Base-by-base conservation (phyloP, 2,329 filamentous ascomycete species). In the Neoascochyta sp. region DNA sequence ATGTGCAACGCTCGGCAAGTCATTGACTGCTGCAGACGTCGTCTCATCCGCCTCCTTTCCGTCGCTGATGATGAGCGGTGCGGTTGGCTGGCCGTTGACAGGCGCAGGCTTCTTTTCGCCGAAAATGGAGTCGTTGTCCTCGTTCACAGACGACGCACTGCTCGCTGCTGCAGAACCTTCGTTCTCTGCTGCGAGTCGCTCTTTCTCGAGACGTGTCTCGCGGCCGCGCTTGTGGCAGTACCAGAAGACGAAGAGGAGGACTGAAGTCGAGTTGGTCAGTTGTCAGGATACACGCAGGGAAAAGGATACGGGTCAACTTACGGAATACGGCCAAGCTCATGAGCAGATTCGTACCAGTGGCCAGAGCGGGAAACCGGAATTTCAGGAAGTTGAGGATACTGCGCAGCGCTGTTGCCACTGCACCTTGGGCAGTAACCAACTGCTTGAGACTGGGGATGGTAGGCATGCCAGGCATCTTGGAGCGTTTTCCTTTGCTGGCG, bases 211-310 rank as follows among this genome's bases (percentile, higher is more conserved):
- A 28, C 92, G 78, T 5, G 80, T 81, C 67, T 98, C 90, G 24
- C 80, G 80, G 21, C 92, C 92, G 31, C 92, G 84, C 69, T 96
- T 96, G 66, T 96, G 83, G 67, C 89, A 96, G 67, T 96, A 98
- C 89, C 90, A 98, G 51, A 96, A 81, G 24, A 94, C 86, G 57
- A 95, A 92, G 34, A 98, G 75, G 10, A 96, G 74, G 32, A 96
- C 86, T 63, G 29, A 2, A 20, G 8, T 16, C 10, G 7, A 6
- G 11, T 32, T 16, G 27, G 18, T n/a, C 10, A 20, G 7, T 7
- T 20, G 5, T 24, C n/a, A 19, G 7, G 5, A 7, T 8, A 8
- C 1, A 10, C 9, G 11, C 3, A 15, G 18, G 13, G 16, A 22
- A n/a, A n/a, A n/a, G 14, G n/a, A 12, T n/a, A n/a, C n/a, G n/a